Conservation (phyloP, 2,329 filamentous ascomycete genomes). For the Verticillium nubilum region DNA sequence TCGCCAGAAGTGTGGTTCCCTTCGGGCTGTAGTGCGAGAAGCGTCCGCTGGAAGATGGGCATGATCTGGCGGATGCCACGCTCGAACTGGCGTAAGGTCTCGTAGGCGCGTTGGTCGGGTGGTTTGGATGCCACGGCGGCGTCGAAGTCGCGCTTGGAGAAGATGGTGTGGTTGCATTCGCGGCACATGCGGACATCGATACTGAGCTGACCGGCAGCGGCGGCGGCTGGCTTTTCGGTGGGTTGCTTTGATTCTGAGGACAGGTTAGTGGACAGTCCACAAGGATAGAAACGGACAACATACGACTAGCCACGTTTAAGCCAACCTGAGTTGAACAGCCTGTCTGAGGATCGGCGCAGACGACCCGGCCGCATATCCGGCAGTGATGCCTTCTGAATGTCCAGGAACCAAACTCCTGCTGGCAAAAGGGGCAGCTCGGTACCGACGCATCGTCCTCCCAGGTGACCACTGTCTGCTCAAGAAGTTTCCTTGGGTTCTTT, state of each 20-base stretch:
- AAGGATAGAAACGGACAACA: conserved; percentile 7
- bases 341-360: conserved; percentile 83
- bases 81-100: conserved; percentile 81
- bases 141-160: conserved; percentile 69
- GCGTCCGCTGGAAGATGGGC: conserved; percentile 75
- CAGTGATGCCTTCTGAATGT: conserved; percentile 93
- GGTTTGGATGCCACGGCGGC: conserved; percentile 63
- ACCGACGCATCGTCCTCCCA: conserved; percentile 92
- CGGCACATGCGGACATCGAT: conserved; percentile 89
- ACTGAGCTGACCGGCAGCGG: conserved; percentile 46
- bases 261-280: conserved; percentile 9
- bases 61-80: conserved; percentile 76
- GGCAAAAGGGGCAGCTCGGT: conserved; percentile 81
- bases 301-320: conserved; percentile 62
- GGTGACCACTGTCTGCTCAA: conserved; percentile 88
- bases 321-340: conserved; percentile 80
- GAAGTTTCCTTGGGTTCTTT: conserved; percentile 68
- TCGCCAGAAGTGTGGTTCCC: conserved; percentile 23
- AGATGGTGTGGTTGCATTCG: conserved; percentile 66
- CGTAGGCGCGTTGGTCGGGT: conserved; percentile 74
- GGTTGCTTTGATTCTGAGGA: conserved; percentile 29
- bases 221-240: conserved; percentile 34
- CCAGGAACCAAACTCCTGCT: conserved; percentile 92
- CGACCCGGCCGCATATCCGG: conserved; percentile 84
- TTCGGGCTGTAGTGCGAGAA: conserved; percentile 62